Base-by-base conservation (phyloP, 306 rosid genomes). In the Prinsepia uniflora region DNA sequence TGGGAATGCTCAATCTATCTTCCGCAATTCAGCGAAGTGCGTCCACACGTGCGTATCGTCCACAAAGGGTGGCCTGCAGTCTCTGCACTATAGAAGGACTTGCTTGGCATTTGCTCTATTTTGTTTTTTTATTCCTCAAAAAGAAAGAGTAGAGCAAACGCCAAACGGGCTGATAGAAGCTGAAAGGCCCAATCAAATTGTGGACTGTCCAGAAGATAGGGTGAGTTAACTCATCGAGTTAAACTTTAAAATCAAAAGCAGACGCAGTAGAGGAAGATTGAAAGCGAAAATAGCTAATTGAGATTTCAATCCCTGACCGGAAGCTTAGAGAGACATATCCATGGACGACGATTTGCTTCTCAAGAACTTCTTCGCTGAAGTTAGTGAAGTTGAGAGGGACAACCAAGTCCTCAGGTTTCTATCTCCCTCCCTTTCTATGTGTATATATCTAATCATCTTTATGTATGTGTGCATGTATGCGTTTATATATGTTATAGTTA, bases 381-480 rank as follows among this genome's bases (percentile, higher is more conserved):
- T 94, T 68, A 85, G 99, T 89, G 97, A 91, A 89, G 99, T 91
- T 36, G 96, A 89, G 86, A 85, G 99, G 78, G 99, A 94, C 78
- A 91, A 94, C 85, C 96, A 94, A 84, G 99, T 89, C 79, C 11
- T 62, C 66, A 89, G 99, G 97, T 83, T 45, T 69, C 48, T 78
- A 24, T 64, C 65, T 20, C 68, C 67, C 13, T 49, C 47, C 34
- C n/a, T 71, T 61, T 64, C 71, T 17, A 18, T 58, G 13, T 75
- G 6, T 70, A 58, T 76, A 12, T 24, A 22, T 41, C n/a, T 71
- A 45, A n/a, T n/a, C n/a, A n/a, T 64, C 56, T 18, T 14, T 57
- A 8, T 71, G 6, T 72, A 2, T 58, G 7, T 15, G 1, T 54
- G 19, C 48, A 42, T 46, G 6, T 53, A 8, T 18, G 20, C 6